Evolutionary conservation across 805 yeast genomes (phyloP).

Genomic region (Kazachstania africana): DNA sequence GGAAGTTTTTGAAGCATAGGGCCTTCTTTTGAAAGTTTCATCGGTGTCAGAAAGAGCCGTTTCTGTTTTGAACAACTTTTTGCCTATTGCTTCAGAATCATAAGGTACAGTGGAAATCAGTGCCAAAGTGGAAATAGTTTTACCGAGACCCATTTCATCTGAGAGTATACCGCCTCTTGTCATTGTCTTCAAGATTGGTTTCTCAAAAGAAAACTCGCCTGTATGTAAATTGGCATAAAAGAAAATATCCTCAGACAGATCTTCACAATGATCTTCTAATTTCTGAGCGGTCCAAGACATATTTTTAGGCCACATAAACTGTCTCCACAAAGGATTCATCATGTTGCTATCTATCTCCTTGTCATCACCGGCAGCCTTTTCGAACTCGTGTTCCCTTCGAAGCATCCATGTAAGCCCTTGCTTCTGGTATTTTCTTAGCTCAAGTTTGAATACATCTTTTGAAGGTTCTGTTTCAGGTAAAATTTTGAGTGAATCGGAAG

Average conservation of each 20-base stretch:
- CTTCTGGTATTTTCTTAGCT: slow-evolving; percentile 65
- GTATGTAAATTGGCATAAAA: slow-evolving; percentile 73
- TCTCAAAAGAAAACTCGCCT: slow-evolving; percentile 62
- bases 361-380: background rate
- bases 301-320: slow-evolving; percentile 60
- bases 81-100: slow-evolving; percentile 27
- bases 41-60: slow-evolving; percentile 1
- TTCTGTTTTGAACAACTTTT: slow-evolving; percentile 4
- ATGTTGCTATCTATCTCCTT: slow-evolving; percentile 33
- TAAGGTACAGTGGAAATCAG: slow-evolving; percentile 54
- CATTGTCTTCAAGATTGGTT: slow-evolving; percentile 50
- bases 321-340: slow-evolving; percentile 80
- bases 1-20: slow-evolving; percentile 62
- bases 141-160: slow-evolving; percentile 96
- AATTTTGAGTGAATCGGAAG: slow-evolving; percentile 40
- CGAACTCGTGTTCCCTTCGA: slow-evolving; percentile 55
- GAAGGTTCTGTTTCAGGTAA: slow-evolving; percentile 53
- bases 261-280: slow-evolving; percentile 1
- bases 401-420: slow-evolving; percentile 87
- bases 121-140: slow-evolving; percentile 75
- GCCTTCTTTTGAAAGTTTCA: slow-evolving; percentile 7
- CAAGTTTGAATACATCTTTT: slow-evolving; percentile 39
- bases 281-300: slow-evolving; percentile 28
- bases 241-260: slow-evolving; percentile 6
- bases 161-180: slow-evolving; percentile 82